Evolutionary conservation across 768 basidiomycete species (phyloP), one percentile per base, ranked within the genome.

Genomic region (Tulasnella sp.): DNA sequence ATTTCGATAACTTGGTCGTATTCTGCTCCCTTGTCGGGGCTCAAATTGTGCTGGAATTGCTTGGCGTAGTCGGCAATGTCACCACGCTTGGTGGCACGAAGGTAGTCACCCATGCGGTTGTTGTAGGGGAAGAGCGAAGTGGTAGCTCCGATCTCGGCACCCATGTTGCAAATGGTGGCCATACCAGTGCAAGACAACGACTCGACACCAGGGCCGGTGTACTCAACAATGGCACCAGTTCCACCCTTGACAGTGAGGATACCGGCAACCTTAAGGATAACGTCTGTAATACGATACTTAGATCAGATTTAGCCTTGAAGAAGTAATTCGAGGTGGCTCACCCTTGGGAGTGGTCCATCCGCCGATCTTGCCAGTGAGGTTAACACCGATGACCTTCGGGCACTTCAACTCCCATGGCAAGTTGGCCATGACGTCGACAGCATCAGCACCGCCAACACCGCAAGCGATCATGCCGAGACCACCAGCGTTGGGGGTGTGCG

Each of bases 131-230:
- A 99, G 77, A 98, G 82, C 19, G 96, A 98, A 26, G 97, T 98
- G 11, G 97, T 99, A 41, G 97, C 97, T 80, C 96, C 96, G 78
- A 98, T 98, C 82, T 99, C 96, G 77, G 96, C 96, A 85, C 96
- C 96, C 96, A 98, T 99, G 88, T 98, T 99, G 82, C 96, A 98
- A 78, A 99, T 96, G 26, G 96, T 98, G 68, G 94, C 96, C 95
- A 98, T 97, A 81, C 96, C 96, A 64, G 96, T 99, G 87, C 91
- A 94, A 64, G 95, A 97, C 74, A 99, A 87, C 39, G 94, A 94
- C 79, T 96, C 91, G 75, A 98, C 91, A 85, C 96, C 96, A 78
- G 94, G 81, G 75, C 96, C 96, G 76, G 84, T 89, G 84, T 99
- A 99, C 80, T 99, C 96, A 76, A 99, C 94, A 77, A 99, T 98